A percentile compares a stretch with the other conserved stretches of the same genome.
Evolutionary conservation across 768 basidiomycete genomes (phyloP).

Genomic region (Boletus rubroflammeus): DNA sequence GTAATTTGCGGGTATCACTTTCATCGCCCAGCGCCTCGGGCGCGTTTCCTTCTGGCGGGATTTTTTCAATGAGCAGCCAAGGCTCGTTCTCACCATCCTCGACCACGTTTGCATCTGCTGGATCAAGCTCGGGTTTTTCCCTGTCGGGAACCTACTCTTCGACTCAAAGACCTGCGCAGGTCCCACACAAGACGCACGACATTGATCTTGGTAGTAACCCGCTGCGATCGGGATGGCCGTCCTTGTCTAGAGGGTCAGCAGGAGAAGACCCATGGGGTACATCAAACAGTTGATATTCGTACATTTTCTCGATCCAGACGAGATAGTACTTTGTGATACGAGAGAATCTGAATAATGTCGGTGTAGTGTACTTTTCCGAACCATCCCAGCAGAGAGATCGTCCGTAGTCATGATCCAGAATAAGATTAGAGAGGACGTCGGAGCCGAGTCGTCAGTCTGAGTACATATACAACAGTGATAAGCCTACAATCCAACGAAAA

Average conservation of each 20-base stretch:
- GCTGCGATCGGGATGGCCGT: conserved; percentile 9
- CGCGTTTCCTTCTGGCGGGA: conserved; percentile 8
- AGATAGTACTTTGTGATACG: neutral
- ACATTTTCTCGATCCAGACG: neutral
- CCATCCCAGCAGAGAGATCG: neutral
- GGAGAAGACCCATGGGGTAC: conserved; percentile 15
- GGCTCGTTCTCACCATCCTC: conserved; percentile 20
- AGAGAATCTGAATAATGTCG: neutral
- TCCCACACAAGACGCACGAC: conserved; percentile 7
- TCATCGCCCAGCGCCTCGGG: conserved; percentile 19
- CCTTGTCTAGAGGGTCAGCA: conserved; percentile 11
- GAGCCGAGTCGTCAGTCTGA: neutral
- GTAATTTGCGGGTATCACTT: conserved; percentile 23
- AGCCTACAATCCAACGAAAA: neutral
- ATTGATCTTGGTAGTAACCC: conserved; percentile 3
- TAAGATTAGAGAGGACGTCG: neutral
- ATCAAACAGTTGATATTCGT: conserved; percentile 9
- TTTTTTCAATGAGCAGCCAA: conserved; percentile 12
- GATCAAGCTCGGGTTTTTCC: conserved; percentile 10
- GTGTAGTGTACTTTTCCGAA: neutral
- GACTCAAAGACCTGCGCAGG: conserved; percentile 9
- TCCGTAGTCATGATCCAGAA: too few relatives aligned
- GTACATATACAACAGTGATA: neutral
- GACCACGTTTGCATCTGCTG: conserved; percentile 5
- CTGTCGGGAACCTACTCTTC: conserved; percentile 15